Evolutionary conservation across 208 protist species (phyloP).

Genomic region (Trypanosoma melophagium): DNA sequence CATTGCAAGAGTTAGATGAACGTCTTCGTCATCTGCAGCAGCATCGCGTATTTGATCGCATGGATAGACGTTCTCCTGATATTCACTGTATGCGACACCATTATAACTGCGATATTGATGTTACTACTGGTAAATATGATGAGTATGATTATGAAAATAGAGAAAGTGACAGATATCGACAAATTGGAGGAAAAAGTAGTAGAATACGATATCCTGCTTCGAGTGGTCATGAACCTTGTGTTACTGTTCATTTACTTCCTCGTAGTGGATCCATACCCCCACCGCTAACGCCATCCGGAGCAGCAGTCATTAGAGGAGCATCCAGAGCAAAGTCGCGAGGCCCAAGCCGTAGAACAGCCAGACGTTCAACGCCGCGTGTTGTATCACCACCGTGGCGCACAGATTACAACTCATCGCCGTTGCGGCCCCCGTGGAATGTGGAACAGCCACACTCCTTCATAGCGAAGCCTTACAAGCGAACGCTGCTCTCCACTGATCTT

Average conservation of each 20-base stretch:
- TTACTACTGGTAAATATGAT: no score
- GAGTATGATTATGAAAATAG: neutral
- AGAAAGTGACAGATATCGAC: neutral
- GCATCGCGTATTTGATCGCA: conserved; percentile 18
- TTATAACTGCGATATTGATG: neutral
- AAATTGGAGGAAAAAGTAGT: neutral
- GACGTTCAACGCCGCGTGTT: conserved; percentile 22
- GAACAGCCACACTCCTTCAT: conserved; percentile 45
- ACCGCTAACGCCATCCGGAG: no score
- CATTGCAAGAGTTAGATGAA: conserved; percentile 49
- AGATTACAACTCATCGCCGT: conserved; percentile 52
- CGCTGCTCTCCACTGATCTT: neutral
- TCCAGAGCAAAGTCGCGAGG: conserved; percentile 1
- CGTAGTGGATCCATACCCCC: neutral
- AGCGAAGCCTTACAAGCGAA: conserved; percentile 12
- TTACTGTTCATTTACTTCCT: conserved; percentile 29
- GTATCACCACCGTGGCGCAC: conserved; percentile 72
- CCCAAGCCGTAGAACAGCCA: conserved; percentile 8
- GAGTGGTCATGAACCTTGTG: conserved; percentile 24
- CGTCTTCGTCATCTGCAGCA: conserved; percentile 52
- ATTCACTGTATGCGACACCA: conserved; percentile 8
- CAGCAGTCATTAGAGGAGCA: neutral
- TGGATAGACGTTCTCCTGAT: neutral
- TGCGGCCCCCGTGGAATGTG: conserved; percentile 61
- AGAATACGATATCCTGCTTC: conserved; percentile 5